Conservation (phyloP, 148 eudicot genomes). For the Heliamphora exappendiculata region DNA sequence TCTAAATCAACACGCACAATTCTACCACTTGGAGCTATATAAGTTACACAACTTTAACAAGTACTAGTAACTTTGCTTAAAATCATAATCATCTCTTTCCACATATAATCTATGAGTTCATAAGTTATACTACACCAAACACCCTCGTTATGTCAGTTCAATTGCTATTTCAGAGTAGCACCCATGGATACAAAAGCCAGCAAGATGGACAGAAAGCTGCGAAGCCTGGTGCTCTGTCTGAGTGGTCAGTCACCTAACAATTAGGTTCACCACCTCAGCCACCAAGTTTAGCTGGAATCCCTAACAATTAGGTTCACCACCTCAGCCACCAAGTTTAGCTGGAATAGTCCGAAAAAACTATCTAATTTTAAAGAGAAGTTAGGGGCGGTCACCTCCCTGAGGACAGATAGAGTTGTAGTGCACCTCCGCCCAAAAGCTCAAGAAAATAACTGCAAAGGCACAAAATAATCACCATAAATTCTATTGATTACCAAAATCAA, state of each 20-base stretch:
- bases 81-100: too few relatives aligned
- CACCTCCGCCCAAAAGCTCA: constrained; percentile 99
- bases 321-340: not conserved
- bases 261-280: constrained; percentile 5
- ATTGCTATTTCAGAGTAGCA: not conserved
- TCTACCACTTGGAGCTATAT: not conserved
- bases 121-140: too few relatives aligned
- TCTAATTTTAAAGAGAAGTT: not conserved
- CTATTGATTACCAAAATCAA: not conserved
- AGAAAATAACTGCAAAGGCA: constrained; percentile 50
- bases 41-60: too few relatives aligned
- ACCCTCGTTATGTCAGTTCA: not conserved
- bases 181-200: not conserved
- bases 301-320: constrained; percentile 3
- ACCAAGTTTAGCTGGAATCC: not conserved
- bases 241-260: not conserved
- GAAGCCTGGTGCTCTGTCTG: not conserved
- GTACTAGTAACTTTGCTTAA: too few relatives aligned
- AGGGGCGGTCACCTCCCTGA: constrained; percentile 54
- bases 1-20: too few relatives aligned
- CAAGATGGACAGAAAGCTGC: not conserved
- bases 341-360: not conserved
- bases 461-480: not conserved
- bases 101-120: too few relatives aligned
- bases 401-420: constrained; percentile 96